phyloP scores from a whole-genome alignment of 805 yeast genomes.

The Suhomyces vadensis region DNA sequence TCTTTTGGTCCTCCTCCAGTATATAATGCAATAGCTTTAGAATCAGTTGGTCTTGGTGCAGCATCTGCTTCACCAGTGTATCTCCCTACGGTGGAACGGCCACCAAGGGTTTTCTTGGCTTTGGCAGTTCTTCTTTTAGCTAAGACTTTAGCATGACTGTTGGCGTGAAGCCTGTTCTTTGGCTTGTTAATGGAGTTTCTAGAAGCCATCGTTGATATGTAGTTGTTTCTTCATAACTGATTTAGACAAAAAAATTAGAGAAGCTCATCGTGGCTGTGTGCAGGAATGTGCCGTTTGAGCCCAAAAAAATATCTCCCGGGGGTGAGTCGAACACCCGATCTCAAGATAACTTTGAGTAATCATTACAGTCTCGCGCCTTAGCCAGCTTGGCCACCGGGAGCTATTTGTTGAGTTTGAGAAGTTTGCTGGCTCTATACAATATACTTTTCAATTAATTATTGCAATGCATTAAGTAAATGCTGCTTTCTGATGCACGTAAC shows the following conservation, averaged over 20 bases:
- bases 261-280: slow-evolving; percentile 8
- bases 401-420: too few species aligned
- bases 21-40: slow-evolving; percentile 47
- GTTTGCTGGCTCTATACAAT: too few species aligned
- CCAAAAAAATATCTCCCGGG: slow-evolving; percentile 42
- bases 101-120: slow-evolving; percentile 39
- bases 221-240: neutral
- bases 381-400: slow-evolving; percentile 53
- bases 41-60: slow-evolving; percentile 35
- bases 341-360: slow-evolving; percentile 41
- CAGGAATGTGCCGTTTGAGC: neutral
- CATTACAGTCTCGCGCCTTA: slow-evolving; percentile 52
- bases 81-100: slow-evolving; percentile 46
- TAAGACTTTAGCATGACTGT: slow-evolving; percentile 50
- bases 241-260: slow-evolving; percentile 10
- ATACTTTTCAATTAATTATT: too few species aligned
- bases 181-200: slow-evolving; percentile 83
- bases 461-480: too few species aligned
- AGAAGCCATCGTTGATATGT: slow-evolving; percentile 60
- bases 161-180: slow-evolving; percentile 54
- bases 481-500: too few species aligned
- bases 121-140: slow-evolving; percentile 59
- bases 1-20: slow-evolving; percentile 35
- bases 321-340: slow-evolving; percentile 54
- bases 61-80: slow-evolving; percentile 37